Base-by-base conservation (phyloP, 257 asterid genomes). In the Eustoma russellianum region DNA sequence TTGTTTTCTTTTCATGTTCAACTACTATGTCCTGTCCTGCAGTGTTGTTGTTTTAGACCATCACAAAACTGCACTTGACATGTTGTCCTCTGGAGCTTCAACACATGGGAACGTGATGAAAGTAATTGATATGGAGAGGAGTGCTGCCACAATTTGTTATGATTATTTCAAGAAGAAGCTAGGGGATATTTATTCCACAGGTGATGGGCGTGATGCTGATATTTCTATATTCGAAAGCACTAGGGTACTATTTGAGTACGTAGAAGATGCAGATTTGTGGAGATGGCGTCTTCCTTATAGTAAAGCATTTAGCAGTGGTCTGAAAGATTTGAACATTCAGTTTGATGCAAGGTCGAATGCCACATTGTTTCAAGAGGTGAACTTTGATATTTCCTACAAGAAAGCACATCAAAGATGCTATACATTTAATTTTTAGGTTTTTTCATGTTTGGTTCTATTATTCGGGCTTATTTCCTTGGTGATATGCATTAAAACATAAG, bases 201-300 rank as follows among this genome's bases (percentile, higher is more conserved):
- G 59, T 17, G 69, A 66, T 46, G 51, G 30, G 52, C 6, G 28
- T 46, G 51, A 45, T 30, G 53, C 18, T 18, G 50, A 49, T 33
- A 48, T 74, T 33, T 64, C 70, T 63, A 74, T 76, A 57, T 76
- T 83, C 73, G 76, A 54, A 48, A 74, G 79, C 53, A 62, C 78
- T 53, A 79, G 81, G 78, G 79, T 66, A 65, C 69, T 86, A 24
- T 86, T 86, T 65, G 93, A 83, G 49, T 86, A 89, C 71, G 76
- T 89, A 59, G 97, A 90, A 75, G 97, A 83, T 66, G 88, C 70
- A 47, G 97, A 86, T 75, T 57, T 90, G 67, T 89, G 97, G 97
- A 86, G 86, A 73, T 89, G 97, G 96, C 56, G 50, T 46, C 86
- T 86, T 52, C 94, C 93, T 0, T 65, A 76, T 65, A 83, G 97